Evolutionary conservation across 2,329 filamentous ascomycete species (phyloP).

Genomic region (Xylogone sp.): DNA sequence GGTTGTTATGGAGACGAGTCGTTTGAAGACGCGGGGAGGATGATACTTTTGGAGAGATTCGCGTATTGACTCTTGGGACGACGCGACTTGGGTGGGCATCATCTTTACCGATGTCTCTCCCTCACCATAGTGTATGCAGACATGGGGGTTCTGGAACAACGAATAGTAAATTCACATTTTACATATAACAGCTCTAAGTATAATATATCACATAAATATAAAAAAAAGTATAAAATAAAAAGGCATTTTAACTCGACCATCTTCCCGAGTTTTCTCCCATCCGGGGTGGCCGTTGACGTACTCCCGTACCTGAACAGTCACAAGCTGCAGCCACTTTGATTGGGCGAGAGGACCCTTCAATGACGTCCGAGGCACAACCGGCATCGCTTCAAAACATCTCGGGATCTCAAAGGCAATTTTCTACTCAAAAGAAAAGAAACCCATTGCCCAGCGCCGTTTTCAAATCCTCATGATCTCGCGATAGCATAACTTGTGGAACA

Average conservation of each 20-base stretch:
- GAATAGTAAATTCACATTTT: no score
- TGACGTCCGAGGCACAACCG: slow-evolving; percentile 1
- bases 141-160: no score
- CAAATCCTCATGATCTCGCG: slow-evolving; percentile 15
- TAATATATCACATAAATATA: no score
- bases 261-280: no score
- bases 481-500: slow-evolving; percentile 9
- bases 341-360: slow-evolving; percentile 1
- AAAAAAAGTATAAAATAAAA: no score
- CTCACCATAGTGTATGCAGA: background rate
- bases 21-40: background rate
- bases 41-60: slow-evolving; percentile 7
- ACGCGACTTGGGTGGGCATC: slow-evolving; percentile 14
- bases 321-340: no score
- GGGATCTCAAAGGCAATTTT: background rate
- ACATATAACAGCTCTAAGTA: no score
- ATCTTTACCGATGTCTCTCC: background rate
- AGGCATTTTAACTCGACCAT: no score
- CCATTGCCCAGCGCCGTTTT: background rate
- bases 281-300: no score
- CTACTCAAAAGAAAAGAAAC: background rate
- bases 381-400: no score
- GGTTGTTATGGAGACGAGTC: background rate
- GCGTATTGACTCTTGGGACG: slow-evolving; percentile 13
- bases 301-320: no score